These are phyloP conservation scores for Candida anutae DNA, from an alignment of 1,139 yeast species.

Conservation along the genomic window DNA sequence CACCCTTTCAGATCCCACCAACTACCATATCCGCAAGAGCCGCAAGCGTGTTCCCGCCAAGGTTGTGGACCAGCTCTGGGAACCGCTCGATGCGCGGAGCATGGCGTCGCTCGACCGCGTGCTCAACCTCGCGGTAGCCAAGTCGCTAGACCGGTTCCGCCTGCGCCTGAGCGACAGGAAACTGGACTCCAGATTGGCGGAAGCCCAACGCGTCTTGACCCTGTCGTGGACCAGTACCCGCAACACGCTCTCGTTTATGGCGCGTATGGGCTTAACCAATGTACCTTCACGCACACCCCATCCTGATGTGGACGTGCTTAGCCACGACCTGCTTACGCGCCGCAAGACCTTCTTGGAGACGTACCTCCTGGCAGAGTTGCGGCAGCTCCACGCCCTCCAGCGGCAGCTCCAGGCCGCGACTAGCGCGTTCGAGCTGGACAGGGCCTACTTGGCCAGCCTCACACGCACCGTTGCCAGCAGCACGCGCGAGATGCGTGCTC, in stretches of 20 bases:
- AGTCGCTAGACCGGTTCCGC: constrained; percentile 22
- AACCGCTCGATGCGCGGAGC: not conserved
- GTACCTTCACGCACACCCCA: constrained; percentile 25
- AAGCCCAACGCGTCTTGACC: constrained; percentile 21
- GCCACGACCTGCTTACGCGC: constrained; percentile 23
- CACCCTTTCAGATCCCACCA: no score
- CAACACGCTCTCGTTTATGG: constrained; percentile 20
- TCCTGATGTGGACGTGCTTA: constrained; percentile 20
- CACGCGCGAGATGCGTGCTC: not conserved
- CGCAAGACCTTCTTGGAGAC: constrained; percentile 29
- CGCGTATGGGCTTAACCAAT: constrained; percentile 25
- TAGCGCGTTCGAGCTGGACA: constrained; percentile 23
- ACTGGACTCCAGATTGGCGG: no score
- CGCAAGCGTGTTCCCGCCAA: constrained; percentile 14
- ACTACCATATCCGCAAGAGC: constrained; percentile 7
- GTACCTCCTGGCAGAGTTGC: constrained; percentile 33
- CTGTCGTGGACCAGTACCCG: constrained; percentile 24
- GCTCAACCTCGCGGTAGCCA: constrained; percentile 8
- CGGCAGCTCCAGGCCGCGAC: constrained; percentile 17
- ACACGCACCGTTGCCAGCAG: constrained; percentile 7
- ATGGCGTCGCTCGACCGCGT: not conserved
- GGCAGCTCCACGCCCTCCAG: constrained; percentile 30
- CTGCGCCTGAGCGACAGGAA: constrained; percentile 11
- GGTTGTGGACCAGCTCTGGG: not conserved
- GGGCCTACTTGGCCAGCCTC: constrained; percentile 22